A percentile compares a stretch with the other conserved stretches of the same genome.
Evolutionary conservation across 1,139 yeast genomes (phyloP).

Genomic region (Debaryomyces fabryi): DNA sequence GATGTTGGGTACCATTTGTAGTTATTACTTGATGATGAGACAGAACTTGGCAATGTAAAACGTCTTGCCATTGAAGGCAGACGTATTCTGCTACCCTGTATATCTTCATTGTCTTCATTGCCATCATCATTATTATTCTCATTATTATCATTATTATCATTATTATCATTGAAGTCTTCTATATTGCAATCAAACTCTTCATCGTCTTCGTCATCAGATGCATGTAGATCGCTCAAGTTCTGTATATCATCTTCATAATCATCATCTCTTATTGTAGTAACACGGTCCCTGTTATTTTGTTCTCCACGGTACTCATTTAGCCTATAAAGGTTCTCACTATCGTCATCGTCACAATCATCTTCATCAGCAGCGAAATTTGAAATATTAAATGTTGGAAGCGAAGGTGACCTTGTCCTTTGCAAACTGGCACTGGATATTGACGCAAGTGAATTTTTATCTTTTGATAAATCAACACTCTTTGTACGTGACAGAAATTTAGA

Average conservation of each 20-base stretch:
- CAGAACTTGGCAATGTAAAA: constrained; percentile 9
- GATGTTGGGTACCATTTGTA: constrained; percentile 53
- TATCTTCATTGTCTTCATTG: constrained; percentile 18
- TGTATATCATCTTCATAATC: constrained; percentile 36
- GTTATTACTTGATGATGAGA: constrained; percentile 14
- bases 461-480: not conserved
- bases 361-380: constrained; percentile 7
- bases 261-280: constrained; percentile 19
- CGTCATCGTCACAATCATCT: constrained; percentile 12
- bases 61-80: constrained; percentile 12
- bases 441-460: not conserved
- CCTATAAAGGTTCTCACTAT: not conserved
- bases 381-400: not conserved
- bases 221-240: constrained; percentile 36
- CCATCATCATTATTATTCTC: constrained; percentile 20
- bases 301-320: not conserved
- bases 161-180: constrained; percentile 20
- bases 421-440: not conserved
- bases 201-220: constrained; percentile 43
- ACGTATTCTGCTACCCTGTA: not conserved
- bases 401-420: not conserved
- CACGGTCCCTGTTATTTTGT: not conserved
- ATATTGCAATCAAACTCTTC: constrained; percentile 36
- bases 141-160: constrained; percentile 23
- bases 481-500: constrained; percentile 15